Percentiles rank a stretch among this genome's conserved stretches.
Conservation (phyloP, 2,329 filamentous ascomycete genomes). For the Tolypocladium album region DNA sequence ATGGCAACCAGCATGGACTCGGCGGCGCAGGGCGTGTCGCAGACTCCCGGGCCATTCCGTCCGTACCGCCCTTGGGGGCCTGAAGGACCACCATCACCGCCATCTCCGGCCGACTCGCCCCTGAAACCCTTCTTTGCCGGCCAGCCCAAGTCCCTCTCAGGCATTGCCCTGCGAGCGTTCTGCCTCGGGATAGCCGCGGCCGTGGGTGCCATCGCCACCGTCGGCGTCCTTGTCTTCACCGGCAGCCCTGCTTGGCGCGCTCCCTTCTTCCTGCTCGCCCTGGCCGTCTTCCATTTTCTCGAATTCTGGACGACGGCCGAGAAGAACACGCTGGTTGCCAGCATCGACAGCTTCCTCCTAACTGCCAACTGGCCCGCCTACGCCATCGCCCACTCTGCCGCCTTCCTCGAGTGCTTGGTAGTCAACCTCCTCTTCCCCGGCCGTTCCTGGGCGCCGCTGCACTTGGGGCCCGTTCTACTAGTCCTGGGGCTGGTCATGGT, state of each 20-base stretch:
- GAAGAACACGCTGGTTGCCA: conserved; percentile 68
- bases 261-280: conserved; percentile 55
- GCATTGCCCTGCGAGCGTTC: conserved; percentile 48
- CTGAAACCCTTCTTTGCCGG: conserved; percentile 29
- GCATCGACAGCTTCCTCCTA: conserved; percentile 69
- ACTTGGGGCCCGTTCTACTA: conserved; percentile 29
- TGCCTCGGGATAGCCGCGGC: conserved; percentile 37
- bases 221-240: conserved; percentile 22
- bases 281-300: conserved; percentile 85
- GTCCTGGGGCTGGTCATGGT: conserved; percentile 54
- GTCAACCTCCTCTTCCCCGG: conserved; percentile 45
- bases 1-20: conserved; percentile 2
- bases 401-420: conserved; percentile 61
- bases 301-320: conserved; percentile 87
- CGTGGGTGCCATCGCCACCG: conserved; percentile 19
- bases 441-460: conserved; percentile 33
- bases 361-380: conserved; percentile 78
- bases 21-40: neutral
- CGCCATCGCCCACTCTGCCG: conserved; percentile 68
- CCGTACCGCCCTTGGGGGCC: conserved; percentile 9
- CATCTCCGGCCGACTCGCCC: conserved; percentile 12
- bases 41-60: neutral
- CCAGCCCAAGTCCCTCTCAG: conserved; percentile 45
- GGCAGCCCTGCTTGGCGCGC: conserved; percentile 46
- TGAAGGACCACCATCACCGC: neutral